Evolutionary conservation across 1,284 basidiomycete species (phyloP), one percentile per base, ranked within the genome.

Genomic region (Earliella scabrosa): DNA sequence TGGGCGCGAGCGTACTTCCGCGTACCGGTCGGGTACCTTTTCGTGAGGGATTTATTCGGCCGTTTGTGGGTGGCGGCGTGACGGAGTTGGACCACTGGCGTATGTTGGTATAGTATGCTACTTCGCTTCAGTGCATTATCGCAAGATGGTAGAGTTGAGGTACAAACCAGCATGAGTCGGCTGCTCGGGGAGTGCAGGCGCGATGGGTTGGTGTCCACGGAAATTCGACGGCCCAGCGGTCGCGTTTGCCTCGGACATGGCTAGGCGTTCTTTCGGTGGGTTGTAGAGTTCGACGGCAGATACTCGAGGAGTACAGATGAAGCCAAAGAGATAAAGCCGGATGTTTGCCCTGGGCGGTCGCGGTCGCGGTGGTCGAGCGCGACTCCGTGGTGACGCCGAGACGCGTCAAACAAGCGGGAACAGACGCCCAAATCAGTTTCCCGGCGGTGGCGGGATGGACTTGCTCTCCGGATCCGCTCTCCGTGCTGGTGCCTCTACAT

Each of bases 21-120:
- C 77, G 75, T 18, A 68, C 63, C 10, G 73, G 73, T 26, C 77
- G 73, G 16, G 71, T 73, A 59, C 75, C 65, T 67, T 68, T 66
- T 24, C 70, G 66, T 14, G 60, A 52, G 31, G 68, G 68, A 53
- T 69, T 67, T 24, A 60, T 70, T 26, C 67, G 59, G 24, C 70
- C 68, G 49, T 71, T 76, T 66, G 75, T 77, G 14, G 81, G 79
- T 10, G 79, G 75, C 4, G 82, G 80, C 0, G 81, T 81, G 4
- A 78, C 71, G 3, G 80, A 74, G 23, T 68, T 71, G 9, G 83
- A 83, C 85, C 85, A 87, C 27, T 81, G 83, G 29, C 84, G 78
- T 21, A 87, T 74, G 63, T 87, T 87, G 75, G 82, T 85, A 57
- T 81, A 75, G 65, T 87, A 87, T 2, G 81, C 85, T 85, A 36